phyloP scores from a whole-genome alignment of 371 early-diverging fungal genomes.

The Apophysomyces elegans region DNA sequence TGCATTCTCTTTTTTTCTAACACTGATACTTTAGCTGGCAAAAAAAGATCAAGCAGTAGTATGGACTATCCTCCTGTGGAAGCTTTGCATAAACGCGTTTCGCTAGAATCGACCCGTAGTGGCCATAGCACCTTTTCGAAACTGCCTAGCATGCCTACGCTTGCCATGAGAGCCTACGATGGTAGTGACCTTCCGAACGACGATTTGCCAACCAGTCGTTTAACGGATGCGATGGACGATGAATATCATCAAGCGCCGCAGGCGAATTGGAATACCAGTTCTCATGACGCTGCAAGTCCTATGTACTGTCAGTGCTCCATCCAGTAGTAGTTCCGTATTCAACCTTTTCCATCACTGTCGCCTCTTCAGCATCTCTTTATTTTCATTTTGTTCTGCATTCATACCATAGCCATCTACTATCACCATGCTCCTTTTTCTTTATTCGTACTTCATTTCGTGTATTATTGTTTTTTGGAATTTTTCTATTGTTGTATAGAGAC shows the following conservation, averaged over 20 bases:
- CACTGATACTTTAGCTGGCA: neutral
- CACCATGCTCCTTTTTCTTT: neutral
- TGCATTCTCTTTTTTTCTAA: neutral
- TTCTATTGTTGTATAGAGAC: slow-evolving; percentile 4
- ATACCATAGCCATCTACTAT: neutral
- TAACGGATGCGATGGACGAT: slow-evolving; percentile 1
- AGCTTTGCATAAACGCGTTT: slow-evolving; percentile 12
- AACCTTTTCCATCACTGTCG: neutral
- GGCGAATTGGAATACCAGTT: neutral
- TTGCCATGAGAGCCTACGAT: slow-evolving; percentile 10
- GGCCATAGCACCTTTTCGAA: neutral
- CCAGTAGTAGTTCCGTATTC: neutral
- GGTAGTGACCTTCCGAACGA: slow-evolving; percentile 6
- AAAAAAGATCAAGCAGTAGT: slow-evolving; percentile 12
- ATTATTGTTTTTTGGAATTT: neutral
- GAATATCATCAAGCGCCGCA: neutral
- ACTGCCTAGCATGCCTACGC: slow-evolving; percentile 14
- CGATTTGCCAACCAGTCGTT: slow-evolving; percentile 1
- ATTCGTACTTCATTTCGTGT: neutral
- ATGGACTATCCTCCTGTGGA: neutral
- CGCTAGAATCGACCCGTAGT: slow-evolving; percentile 10
- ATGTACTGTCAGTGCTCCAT: slow-evolving; percentile 6
- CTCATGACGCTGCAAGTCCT: slow-evolving; percentile 1
- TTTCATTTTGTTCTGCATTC: too few relatives aligned
- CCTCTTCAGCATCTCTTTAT: neutral